Evolutionary conservation across 495 filamentous ascomycete genomes (phyloP).

Genomic region (Aspergillus diversus): DNA sequence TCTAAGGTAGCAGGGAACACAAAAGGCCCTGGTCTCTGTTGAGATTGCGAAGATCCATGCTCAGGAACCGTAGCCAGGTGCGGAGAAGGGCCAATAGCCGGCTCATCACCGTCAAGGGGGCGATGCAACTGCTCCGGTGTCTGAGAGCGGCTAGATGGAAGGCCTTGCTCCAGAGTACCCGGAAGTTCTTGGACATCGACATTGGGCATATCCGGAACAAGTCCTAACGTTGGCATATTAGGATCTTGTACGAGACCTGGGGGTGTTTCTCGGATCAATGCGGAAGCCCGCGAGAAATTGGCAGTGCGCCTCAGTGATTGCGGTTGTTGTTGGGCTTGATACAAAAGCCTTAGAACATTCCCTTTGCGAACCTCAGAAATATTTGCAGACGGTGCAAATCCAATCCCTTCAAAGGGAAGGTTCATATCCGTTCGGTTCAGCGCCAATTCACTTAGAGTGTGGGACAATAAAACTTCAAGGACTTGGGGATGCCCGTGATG

Average conservation of each 20-base stretch:
- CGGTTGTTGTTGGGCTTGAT: conserved; percentile 13
- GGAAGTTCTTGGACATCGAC: conserved; percentile 30
- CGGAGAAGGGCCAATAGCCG: neutral
- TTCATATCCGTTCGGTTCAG: conserved; percentile 19
- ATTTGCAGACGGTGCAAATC: conserved; percentile 30
- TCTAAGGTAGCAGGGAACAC: neutral
- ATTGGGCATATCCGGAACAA: conserved; percentile 5
- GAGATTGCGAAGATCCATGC: neutral
- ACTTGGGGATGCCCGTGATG: conserved; percentile 44
- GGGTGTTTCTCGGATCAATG: conserved; percentile 1
- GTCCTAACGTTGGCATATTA: conserved; percentile 3
- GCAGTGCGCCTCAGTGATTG: neutral
- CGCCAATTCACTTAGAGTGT: conserved; percentile 16
- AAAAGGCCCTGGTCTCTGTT: neutral
- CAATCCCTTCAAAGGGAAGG: conserved; percentile 27
- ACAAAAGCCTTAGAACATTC: conserved; percentile 27
- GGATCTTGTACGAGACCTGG: neutral
- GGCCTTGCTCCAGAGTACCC: conserved; percentile 33
- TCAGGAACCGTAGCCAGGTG: neutral
- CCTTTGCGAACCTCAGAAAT: conserved; percentile 30
- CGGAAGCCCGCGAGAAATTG: neutral
- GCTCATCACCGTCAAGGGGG: neutral
- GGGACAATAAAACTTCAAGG: conserved; percentile 31
- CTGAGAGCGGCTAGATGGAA: conserved; percentile 28
- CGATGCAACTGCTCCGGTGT: conserved; percentile 32